Evolutionary conservation across 495 filamentous ascomycete genomes (phyloP).

Genomic region (Trichocladium uniseriatum): DNA sequence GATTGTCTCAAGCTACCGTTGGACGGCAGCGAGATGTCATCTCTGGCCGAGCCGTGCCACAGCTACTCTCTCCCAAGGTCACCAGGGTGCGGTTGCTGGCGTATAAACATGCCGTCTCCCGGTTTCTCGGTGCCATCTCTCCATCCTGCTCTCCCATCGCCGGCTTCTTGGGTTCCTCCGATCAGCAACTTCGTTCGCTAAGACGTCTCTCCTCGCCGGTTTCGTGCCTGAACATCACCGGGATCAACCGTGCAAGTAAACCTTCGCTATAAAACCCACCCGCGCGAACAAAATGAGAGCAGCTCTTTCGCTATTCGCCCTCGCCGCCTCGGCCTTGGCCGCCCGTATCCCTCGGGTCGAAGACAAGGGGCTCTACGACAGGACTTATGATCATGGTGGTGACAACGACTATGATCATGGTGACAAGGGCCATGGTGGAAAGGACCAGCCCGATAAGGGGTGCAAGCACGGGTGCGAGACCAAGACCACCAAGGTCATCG

Average conservation of each 20-base stretch:
- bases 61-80: not conserved
- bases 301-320: constrained; percentile 29
- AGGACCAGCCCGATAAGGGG: constrained; percentile 6
- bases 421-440: not conserved
- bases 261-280: constrained; percentile 20
- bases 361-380: not conserved
- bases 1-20: constrained; percentile 12
- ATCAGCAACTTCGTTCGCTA: constrained; percentile 41
- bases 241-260: constrained; percentile 3
- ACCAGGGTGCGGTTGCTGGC: constrained; percentile 1
- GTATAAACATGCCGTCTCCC: constrained; percentile 30
- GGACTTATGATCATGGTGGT: constrained; percentile 4
- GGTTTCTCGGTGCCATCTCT: constrained; percentile 10
- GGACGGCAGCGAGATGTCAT: constrained; percentile 12
- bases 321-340: constrained; percentile 33
- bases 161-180: no score
- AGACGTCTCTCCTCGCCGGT: constrained; percentile 24
- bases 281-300: constrained; percentile 32
- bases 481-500: constrained; percentile 29
- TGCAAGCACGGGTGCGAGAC: constrained; percentile 13
- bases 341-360: constrained; percentile 16
- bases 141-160: constrained; percentile 19
- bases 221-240: constrained; percentile 8
- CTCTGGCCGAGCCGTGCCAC: constrained; percentile 2
- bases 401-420: constrained; percentile 10